phyloP scores from a whole-genome alignment of 306 rosid genomes.

The Rosa rugosa region DNA sequence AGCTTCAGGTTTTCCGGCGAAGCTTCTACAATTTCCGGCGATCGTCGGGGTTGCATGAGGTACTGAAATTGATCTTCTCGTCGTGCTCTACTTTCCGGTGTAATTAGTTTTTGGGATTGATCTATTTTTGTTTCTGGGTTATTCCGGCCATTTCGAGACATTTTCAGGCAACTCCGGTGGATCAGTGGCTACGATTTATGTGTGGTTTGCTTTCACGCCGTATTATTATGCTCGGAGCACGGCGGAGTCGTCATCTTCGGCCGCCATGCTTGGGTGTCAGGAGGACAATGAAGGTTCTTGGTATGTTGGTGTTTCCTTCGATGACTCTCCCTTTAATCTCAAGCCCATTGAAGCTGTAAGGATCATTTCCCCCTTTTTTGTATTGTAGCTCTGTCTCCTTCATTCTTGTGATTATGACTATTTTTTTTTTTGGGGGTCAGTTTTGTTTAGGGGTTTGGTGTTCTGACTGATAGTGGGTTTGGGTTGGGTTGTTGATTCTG shows the following conservation, averaged over 20 bases:
- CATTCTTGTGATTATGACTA: neutral
- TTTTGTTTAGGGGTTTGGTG: neutral
- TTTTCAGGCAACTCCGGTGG: constrained; percentile 16
- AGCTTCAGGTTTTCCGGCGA: too few species aligned
- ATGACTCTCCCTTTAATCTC: constrained; percentile 82
- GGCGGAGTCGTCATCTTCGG: constrained; percentile 3
- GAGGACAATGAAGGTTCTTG: constrained; percentile 99
- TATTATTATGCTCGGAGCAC: constrained; percentile 27
- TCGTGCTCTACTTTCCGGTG: too few species aligned
- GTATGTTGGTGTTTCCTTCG: constrained; percentile 90
- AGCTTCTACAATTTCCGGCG: too few species aligned
- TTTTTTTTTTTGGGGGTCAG: neutral
- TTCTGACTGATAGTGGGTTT: constrained; percentile 7
- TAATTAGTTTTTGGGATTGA: too few species aligned
- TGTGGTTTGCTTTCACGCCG: constrained; percentile 84
- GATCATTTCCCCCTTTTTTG: neutral
- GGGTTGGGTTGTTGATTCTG: neutral
- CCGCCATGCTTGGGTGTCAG: constrained; percentile 53
- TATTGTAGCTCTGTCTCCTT: neutral
- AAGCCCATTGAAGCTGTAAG: constrained; percentile 84
- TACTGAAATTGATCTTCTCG: too few species aligned
- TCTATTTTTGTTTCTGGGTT: too few species aligned
- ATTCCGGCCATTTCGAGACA: too few species aligned
- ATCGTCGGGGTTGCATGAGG: too few species aligned
- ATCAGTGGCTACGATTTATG: constrained; percentile 71